Evolutionary conservation across 2,329 filamentous ascomycete species (phyloP).

Genomic region (Cordyceps sp.): DNA sequence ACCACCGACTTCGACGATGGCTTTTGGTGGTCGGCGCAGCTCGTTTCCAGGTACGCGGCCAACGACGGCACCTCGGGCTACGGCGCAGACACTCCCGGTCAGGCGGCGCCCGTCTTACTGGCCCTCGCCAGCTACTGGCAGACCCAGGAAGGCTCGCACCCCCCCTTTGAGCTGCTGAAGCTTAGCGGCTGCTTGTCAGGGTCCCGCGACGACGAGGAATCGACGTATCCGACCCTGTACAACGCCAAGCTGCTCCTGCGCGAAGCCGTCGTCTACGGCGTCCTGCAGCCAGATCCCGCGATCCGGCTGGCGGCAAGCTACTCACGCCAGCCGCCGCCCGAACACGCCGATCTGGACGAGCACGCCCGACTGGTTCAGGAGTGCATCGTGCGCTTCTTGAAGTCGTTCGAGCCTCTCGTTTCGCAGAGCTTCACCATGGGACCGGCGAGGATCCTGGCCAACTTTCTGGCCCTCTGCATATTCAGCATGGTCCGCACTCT

Average conservation of each 20-base stretch:
- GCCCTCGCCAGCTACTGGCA: conserved; percentile 36
- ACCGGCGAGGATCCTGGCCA: conserved; percentile 29
- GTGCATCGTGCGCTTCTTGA: conserved; percentile 33
- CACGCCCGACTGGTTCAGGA: conserved; percentile 31
- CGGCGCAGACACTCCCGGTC: conserved; percentile 17
- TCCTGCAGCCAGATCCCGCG: conserved; percentile 29
- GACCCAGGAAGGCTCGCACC: conserved; percentile 28
- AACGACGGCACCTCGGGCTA: conserved; percentile 5
- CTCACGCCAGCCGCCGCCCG: conserved; percentile 9
- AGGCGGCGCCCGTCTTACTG: conserved; percentile 30
- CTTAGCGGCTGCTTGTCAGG: conserved; percentile 31
- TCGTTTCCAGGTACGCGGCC: conserved; percentile 15
- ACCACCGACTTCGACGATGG: conserved; percentile 36
- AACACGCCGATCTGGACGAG: conserved; percentile 29
- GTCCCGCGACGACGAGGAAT: conserved; percentile 29
- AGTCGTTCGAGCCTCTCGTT: conserved; percentile 31
- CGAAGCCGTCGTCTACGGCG: conserved; percentile 36
- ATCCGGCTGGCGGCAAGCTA: conserved; percentile 17
- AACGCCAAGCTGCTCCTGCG: conserved; percentile 37
- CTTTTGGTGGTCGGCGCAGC: conserved; percentile 41
- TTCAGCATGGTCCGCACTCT: conserved; percentile 38
- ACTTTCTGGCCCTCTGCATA: conserved; percentile 39
- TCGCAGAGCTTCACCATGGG: conserved; percentile 14
- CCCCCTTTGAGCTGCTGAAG: conserved; percentile 34
- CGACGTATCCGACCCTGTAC: conserved; percentile 32